Conservation (phyloP, 148 eudicot species). For the Chenopodium album region DNA sequence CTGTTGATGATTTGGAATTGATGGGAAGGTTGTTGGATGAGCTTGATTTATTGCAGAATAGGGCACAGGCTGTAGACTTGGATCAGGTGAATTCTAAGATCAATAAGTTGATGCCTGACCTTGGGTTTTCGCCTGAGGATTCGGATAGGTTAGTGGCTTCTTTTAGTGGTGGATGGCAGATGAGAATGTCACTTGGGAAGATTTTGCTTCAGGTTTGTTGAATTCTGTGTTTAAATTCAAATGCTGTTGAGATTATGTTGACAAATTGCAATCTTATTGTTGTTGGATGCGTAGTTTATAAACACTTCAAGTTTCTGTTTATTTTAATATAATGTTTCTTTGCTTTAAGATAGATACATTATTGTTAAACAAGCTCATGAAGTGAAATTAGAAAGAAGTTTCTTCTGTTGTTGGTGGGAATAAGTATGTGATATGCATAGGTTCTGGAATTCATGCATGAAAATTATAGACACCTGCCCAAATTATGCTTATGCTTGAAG, state of each 20-base stretch:
- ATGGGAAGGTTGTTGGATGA: conserved; percentile 99
- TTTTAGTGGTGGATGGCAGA: conserved; percentile 98
- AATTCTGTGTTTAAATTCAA: background rate
- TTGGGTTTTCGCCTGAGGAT: conserved; percentile 85
- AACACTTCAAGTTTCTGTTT: background rate
- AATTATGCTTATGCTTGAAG: conserved; percentile 1
- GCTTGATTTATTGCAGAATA: conserved; percentile 84
- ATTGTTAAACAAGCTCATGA: background rate
- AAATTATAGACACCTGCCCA: background rate
- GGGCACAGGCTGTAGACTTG: conserved; percentile 77
- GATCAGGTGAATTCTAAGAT: conserved; percentile 81
- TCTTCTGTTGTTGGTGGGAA: background rate
- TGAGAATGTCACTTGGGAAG: conserved; percentile 99
- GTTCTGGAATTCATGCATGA: background rate
- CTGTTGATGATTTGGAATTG: conserved; percentile 86
- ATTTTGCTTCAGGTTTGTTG: conserved; percentile 81
- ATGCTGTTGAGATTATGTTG: background rate
- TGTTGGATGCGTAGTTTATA: background rate
- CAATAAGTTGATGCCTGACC: conserved; percentile 85
- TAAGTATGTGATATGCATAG: background rate
- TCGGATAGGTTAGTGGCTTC: conserved; percentile 92
- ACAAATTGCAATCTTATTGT: background rate
- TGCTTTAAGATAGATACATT: background rate
- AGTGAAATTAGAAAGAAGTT: background rate
- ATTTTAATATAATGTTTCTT: background rate